These are phyloP conservation scores for Pichia sp. DNA, from an alignment of 1,139 yeast species.

Conservation along the genomic window DNA sequence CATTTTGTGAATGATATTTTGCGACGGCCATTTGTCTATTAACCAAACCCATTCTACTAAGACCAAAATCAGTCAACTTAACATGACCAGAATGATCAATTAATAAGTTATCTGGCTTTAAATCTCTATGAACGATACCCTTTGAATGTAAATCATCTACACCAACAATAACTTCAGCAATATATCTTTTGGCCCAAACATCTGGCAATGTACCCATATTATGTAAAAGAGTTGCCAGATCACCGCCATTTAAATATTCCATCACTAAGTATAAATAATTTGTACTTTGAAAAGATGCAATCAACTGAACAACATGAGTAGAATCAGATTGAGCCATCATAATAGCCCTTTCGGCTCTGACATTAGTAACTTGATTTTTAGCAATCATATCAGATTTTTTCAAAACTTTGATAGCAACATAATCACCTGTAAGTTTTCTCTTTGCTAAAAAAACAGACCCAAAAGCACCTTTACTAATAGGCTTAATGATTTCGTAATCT, in stretches of 20 bases:
- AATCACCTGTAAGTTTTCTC: constrained; percentile 83
- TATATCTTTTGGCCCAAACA: constrained; percentile 81
- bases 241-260: constrained; percentile 97
- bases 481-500: constrained; percentile 87
- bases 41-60: constrained; percentile 82
- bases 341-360: constrained; percentile 90
- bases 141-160: constrained; percentile 82
- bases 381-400: constrained; percentile 95
- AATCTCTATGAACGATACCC: constrained; percentile 90
- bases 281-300: constrained; percentile 81
- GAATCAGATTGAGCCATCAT: constrained; percentile 96
- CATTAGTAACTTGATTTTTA: constrained; percentile 91
- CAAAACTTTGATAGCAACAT: constrained; percentile 91
- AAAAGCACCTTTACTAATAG: constrained; percentile 96
- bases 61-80: constrained; percentile 91
- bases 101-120: constrained; percentile 85
- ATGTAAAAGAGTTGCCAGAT: constrained; percentile 80
- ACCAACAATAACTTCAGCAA: constrained; percentile 87
- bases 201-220: constrained; percentile 76
- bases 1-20: constrained; percentile 1
- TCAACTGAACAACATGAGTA: constrained; percentile 87
- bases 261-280: constrained; percentile 87
- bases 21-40: constrained; percentile 55
- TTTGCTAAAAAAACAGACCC: constrained; percentile 90
- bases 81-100: constrained; percentile 85